Evolutionary conservation across 495 filamentous ascomycete genomes (phyloP), one percentile per base, ranked within the genome.

Genomic region (Hyaloscypha finlandica): DNA sequence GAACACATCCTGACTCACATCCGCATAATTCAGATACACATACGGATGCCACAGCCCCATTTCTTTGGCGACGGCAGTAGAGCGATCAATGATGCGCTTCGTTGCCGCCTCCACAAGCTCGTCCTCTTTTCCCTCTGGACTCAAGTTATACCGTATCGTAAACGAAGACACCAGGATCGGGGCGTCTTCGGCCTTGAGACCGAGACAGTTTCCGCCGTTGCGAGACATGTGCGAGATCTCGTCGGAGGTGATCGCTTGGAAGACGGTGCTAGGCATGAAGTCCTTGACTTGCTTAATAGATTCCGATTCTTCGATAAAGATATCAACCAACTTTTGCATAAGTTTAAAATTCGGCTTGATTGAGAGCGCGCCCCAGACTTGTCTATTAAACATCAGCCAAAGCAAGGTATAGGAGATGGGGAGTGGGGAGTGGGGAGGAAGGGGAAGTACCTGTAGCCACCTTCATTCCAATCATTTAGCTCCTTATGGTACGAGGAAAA

Each of bases 1-100:
- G 35, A 81, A 76, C 30, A 83, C 76, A 31, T 78, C 64, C 68
- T 83, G 81, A 6, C 58, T 67, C 8, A 70, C 64, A 29, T 70
- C 66, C 4, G 81, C 80, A 42, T 81, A 81, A 30, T 83, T 84
- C 67, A 71, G 31, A 45, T 74, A 76, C 6, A 70, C 29, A 31
- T 59, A 74, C 30, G 20, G 45, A 31, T 64, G 22, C 31, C 29
- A 42, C 4, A 68, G 16, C 6, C 66, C 66, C 30, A 20, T 29
- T 6, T 45, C 25, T 22, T 59, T 68, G 8, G 52, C 51, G 1
- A 64, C 12, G 9, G 16, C 19, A 14, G 25, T 32, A 30, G 8
- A 6, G 1, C 37, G 22, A 19, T 59, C 55, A 6, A 59, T 29
- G 22, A 65, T 20, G 8, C 25, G 58, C 19, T 35, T 55, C 6